phyloP scores from a whole-genome alignment of 1,284 basidiomycete genomes.

The Fomitopsis schrenkii region DNA sequence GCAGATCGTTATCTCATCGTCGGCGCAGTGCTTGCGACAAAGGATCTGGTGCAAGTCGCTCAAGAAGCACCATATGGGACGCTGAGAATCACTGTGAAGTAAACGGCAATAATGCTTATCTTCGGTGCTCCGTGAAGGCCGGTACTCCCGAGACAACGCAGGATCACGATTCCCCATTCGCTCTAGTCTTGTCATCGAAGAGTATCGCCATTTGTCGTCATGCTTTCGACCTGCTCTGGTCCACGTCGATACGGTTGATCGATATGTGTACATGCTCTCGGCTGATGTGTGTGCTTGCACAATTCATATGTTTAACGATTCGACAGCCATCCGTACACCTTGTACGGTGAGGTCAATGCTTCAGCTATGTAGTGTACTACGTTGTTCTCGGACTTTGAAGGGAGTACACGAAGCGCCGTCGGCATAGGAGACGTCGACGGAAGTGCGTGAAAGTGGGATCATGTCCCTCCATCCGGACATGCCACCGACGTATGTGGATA shows the following conservation, averaged over 20 bases:
- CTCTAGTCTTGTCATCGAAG: not conserved
- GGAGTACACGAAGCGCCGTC: too few species aligned
- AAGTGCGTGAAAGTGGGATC: not conserved
- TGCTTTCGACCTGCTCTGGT: not conserved
- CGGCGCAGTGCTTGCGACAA: constrained; percentile 58
- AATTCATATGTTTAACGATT: too few species aligned
- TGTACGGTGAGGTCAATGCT: not conserved
- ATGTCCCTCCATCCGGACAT: not conserved
- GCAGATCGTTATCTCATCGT: not conserved
- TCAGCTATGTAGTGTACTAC: not conserved
- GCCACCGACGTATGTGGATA: not conserved
- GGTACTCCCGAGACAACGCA: too few species aligned
- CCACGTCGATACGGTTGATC: not conserved
- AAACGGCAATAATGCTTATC: constrained; percentile 1
- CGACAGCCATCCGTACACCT: too few species aligned
- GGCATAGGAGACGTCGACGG: not conserved
- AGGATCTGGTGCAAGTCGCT: constrained; percentile 49
- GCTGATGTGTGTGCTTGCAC: too few species aligned
- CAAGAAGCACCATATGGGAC: constrained; percentile 53
- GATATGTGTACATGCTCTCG: not conserved
- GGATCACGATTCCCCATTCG: not conserved
- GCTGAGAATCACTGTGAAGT: constrained; percentile 37
- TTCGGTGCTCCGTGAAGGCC: not conserved
- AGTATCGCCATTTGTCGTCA: not conserved
- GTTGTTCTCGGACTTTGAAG: not conserved